Conservation (phyloP, 208 protist species). For the Acanthamoeba royreba region DNA sequence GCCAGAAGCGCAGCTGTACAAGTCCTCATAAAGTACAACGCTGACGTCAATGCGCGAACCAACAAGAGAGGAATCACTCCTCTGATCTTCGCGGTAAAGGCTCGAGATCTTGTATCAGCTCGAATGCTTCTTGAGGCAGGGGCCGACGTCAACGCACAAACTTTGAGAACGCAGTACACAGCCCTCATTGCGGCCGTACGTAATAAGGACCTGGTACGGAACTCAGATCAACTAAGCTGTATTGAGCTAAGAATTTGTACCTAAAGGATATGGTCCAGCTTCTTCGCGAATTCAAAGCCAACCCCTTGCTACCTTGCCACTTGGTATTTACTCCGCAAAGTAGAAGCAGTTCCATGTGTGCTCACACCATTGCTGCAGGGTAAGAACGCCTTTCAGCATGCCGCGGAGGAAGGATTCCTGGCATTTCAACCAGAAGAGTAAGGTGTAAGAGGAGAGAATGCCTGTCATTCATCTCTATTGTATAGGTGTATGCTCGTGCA, state of each 20-base stretch:
- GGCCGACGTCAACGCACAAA: not conserved
- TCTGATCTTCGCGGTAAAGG: constrained; percentile 11
- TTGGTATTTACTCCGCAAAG: not conserved
- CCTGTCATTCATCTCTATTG: too few species aligned
- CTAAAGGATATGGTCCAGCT: not conserved
- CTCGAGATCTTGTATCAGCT: not conserved
- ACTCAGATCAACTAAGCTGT: not conserved
- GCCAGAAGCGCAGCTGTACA: not conserved
- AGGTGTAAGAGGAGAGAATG: too few species aligned
- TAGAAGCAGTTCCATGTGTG: too few species aligned
- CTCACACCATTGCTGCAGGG: too few species aligned
- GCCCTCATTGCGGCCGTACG: not conserved
- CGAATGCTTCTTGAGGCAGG: not conserved
- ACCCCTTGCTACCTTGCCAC: not conserved
- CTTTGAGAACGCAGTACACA: not conserved
- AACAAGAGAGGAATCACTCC: not conserved
- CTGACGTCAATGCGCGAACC: not conserved
- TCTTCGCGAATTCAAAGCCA: not conserved
- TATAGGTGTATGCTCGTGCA: too few species aligned
- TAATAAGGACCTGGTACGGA: not conserved
- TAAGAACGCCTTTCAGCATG: too few species aligned
- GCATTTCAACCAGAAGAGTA: too few species aligned
- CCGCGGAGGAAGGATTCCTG: too few species aligned
- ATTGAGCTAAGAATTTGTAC: not conserved
- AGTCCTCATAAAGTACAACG: not conserved